Percentiles rank a stretch among this genome's conserved stretches.
Evolutionary conservation across 192 early-diverging fungal genomes (phyloP).

Genomic region (Lunasporangiospora selenospora): DNA sequence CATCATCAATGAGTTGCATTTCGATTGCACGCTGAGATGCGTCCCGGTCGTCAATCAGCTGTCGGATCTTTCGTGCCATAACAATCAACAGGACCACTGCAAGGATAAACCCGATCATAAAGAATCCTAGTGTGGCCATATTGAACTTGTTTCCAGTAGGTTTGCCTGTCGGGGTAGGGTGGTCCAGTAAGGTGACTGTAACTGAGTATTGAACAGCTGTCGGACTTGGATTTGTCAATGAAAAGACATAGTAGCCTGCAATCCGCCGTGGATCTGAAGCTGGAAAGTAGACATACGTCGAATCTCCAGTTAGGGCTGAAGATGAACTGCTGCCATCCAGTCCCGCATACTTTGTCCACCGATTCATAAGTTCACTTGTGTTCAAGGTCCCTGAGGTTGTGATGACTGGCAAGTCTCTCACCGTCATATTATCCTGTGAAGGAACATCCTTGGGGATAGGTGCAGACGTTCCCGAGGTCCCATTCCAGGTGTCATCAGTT

Average conservation of each 20-base stretch:
- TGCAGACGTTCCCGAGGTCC: constrained; percentile 2
- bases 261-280: constrained; percentile 39
- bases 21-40: not conserved
- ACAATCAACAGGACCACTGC: constrained; percentile 10
- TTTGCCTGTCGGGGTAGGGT: no score
- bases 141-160: constrained; percentile 2
- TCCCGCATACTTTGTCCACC: constrained; percentile 28
- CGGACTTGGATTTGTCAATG: constrained; percentile 14
- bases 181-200: constrained; percentile 13
- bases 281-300: constrained; percentile 5
- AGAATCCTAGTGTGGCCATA: constrained; percentile 29
- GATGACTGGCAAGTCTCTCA: constrained; percentile 12
- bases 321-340: constrained; percentile 19
- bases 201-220: constrained; percentile 3
- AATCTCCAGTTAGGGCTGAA: constrained; percentile 8
- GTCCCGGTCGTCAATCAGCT: constrained; percentile 7
- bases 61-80: constrained; percentile 11
- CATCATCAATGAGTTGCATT: constrained; percentile 17
- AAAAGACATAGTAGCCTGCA: constrained; percentile 45
- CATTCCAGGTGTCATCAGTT: constrained; percentile 31
- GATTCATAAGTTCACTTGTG: constrained; percentile 12
- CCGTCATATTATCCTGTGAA: not conserved
- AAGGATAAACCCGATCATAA: constrained; percentile 33
- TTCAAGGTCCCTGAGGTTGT: constrained; percentile 16
- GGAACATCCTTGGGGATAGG: constrained; percentile 13